phyloP scores from a whole-genome alignment of 257 asterid species.

The Penstemon barbatus region DNA sequence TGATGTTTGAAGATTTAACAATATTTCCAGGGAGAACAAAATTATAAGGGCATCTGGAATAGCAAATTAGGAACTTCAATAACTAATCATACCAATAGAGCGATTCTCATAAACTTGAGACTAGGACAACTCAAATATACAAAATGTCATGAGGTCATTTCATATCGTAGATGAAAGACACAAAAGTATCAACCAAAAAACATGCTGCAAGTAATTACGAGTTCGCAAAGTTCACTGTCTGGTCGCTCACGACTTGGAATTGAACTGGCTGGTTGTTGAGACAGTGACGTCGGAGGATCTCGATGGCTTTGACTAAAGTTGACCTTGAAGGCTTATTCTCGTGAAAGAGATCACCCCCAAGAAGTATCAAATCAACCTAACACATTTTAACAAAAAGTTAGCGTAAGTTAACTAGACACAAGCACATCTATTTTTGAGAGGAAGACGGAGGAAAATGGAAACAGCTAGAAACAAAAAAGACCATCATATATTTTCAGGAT shows the following conservation, averaged over 20 bases:
- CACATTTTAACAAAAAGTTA: conserved; percentile 7
- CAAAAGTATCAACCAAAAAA: neutral
- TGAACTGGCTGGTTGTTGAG: conserved; percentile 81
- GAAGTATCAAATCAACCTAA: conserved; percentile 91
- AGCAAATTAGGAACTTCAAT: conserved; percentile 3
- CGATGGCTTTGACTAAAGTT: conserved; percentile 89
- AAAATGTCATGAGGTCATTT: neutral
- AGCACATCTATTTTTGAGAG: neutral
- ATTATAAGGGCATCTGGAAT: conserved; percentile 1
- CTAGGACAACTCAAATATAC: neutral
- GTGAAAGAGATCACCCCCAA: conserved; percentile 96
- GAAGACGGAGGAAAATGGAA: neutral
- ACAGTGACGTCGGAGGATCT: conserved; percentile 90
- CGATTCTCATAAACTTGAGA: neutral
- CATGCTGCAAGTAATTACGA: conserved; percentile 38
- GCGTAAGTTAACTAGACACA: neutral
- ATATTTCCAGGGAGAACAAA: neutral
- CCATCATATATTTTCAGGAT: neutral
- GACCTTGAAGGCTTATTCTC: conserved; percentile 98
- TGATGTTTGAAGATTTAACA: conserved; percentile 4
- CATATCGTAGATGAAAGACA: neutral
- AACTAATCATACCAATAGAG: conserved; percentile 18
- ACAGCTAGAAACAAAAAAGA: neutral
- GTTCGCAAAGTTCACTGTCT: conserved; percentile 92
- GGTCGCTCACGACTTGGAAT: conserved; percentile 98